Conservation (phyloP, 2,329 filamentous ascomycete species). For the Epichloe amarillans region DNA sequence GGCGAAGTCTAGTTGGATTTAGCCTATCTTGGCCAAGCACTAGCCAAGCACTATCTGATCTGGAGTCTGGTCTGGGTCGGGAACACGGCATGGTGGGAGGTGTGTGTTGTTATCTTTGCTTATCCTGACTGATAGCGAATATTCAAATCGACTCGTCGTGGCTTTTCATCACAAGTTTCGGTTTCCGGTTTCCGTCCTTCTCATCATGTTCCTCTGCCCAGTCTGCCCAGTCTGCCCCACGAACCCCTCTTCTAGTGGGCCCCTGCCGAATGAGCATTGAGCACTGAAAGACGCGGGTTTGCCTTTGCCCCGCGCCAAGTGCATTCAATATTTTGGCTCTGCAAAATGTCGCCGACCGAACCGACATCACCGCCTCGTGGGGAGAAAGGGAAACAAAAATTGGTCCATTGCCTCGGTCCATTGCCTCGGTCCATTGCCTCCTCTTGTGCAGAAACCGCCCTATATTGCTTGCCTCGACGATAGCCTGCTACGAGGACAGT, state of each 20-base stretch:
- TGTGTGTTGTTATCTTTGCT: background rate
- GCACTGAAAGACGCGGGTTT: background rate
- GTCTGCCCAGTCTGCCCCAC: background rate
- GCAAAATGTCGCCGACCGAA: background rate
- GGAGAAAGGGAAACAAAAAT: background rate
- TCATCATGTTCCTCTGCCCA: background rate
- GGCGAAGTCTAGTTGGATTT: background rate
- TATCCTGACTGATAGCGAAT: background rate
- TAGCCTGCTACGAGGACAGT: background rate
- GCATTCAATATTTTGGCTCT: background rate
- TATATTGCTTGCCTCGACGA: background rate
- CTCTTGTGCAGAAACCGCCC: background rate
- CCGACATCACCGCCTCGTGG: background rate
- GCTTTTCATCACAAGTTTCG: background rate
- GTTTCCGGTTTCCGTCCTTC: too few relatives aligned
- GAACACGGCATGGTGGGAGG: background rate
- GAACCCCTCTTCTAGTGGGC: background rate
- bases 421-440: background rate
- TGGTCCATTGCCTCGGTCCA: background rate
- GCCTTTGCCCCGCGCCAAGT: slow-evolving; percentile 1
- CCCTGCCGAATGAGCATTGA: background rate
- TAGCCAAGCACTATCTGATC: background rate
- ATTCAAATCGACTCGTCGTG: background rate
- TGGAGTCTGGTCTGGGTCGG: background rate
- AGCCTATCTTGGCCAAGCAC: background rate